Conservation (phyloP, 2,329 filamentous ascomycete species). For the Trichophyton rubrum region DNA sequence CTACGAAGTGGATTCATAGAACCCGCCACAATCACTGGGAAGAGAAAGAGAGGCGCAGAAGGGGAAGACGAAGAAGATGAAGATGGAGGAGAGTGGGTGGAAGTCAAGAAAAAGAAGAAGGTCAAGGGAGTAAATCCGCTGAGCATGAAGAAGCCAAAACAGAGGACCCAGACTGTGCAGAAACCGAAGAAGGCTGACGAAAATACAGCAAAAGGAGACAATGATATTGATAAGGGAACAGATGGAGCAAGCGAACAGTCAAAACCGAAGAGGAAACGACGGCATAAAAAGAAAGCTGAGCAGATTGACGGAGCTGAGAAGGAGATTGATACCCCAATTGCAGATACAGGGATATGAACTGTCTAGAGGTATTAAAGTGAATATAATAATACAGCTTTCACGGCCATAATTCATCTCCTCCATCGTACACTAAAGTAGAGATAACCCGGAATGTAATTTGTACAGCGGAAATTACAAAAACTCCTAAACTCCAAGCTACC, state of each 20-base stretch:
- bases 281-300: conserved; percentile 12
- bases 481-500: background rate
- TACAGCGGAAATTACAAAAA: background rate
- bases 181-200: conserved; percentile 8
- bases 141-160: conserved; percentile 38
- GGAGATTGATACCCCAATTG: conserved; percentile 3
- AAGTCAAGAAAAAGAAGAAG: conserved; percentile 29
- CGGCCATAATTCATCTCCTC: background rate
- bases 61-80: conserved; percentile 15
- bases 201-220: conserved; percentile 13
- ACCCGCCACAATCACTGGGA: conserved; percentile 19
- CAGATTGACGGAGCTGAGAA: background rate
- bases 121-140: conserved; percentile 37
- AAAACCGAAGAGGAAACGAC: conserved; percentile 16
- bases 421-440: conserved; percentile 3
- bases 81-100: conserved; percentile 11
- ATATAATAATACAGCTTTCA: background rate
- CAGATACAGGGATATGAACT: conserved; percentile 9
- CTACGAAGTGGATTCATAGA: conserved; percentile 32
- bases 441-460: background rate
- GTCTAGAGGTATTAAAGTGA: background rate
- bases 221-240: conserved; percentile 1
- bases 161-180: conserved; percentile 17
- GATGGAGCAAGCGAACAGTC: background rate
- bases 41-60: conserved; percentile 22